Conservation (phyloP, 805 yeast genomes). For the Wickerhamomyces queroliae region DNA sequence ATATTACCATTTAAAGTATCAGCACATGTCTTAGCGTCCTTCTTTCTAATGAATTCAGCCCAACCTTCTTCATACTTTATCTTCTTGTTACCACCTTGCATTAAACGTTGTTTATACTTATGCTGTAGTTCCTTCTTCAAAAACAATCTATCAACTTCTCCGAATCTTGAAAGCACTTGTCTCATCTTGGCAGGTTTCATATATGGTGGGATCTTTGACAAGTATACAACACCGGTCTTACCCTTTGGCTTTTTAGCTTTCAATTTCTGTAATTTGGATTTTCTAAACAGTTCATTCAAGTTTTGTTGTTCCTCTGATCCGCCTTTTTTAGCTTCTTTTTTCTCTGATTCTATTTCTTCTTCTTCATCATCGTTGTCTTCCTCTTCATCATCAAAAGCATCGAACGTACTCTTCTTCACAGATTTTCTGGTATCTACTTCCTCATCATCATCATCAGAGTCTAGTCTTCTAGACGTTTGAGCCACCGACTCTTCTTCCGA, state of each 20-base stretch:
- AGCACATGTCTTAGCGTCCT: conserved; percentile 86
- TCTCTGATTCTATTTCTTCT: conserved; percentile 3
- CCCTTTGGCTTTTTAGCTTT: conserved; percentile 50
- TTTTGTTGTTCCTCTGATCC: conserved; percentile 20
- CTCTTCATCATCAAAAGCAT: conserved; percentile 16
- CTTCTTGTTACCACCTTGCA: conserved; percentile 90
- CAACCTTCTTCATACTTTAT: conserved; percentile 89
- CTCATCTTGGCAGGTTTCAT: conserved; percentile 93
- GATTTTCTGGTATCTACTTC: conserved; percentile 16
- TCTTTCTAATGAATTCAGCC: conserved; percentile 85
- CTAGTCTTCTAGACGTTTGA: conserved; percentile 7
- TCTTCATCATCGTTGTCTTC: conserved; percentile 13
- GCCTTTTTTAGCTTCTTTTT: conserved; percentile 1
- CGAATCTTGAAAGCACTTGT: conserved; percentile 76
- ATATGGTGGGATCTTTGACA: conserved; percentile 90
- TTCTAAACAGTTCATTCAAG: conserved; percentile 42
- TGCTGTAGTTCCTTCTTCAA: conserved; percentile 78
- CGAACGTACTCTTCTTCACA: conserved; percentile 9
- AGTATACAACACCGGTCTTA: conserved; percentile 87
- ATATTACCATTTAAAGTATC: conserved; percentile 81
- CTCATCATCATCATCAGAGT: conserved; percentile 24
- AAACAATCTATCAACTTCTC: conserved; percentile 81
- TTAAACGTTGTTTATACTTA: conserved; percentile 60
- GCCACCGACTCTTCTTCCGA: conserved; percentile 22
- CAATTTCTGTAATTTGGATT: conserved; percentile 50